phyloP scores from a whole-genome alignment of 306 rosid genomes.

The Trichosanthes cucumerina region DNA sequence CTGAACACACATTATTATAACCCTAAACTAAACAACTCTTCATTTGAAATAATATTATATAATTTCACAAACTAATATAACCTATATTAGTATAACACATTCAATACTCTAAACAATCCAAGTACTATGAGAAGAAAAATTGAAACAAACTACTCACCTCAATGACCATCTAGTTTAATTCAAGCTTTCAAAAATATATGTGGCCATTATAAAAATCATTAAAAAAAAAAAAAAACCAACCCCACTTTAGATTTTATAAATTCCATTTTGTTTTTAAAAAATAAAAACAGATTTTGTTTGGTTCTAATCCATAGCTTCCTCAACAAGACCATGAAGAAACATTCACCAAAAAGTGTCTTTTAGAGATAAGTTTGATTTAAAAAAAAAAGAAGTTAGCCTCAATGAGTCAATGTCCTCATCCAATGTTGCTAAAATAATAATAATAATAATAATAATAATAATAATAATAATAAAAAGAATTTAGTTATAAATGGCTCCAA shows the following conservation, averaged over 20 bases:
- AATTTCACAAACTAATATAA: no score
- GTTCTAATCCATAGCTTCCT: not conserved
- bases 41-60: no score
- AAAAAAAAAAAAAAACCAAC: not conserved
- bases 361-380: not conserved
- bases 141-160: not conserved
- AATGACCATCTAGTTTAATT: not conserved
- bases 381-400: not conserved
- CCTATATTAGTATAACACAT: no score
- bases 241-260: not conserved
- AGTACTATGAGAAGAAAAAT: not conserved
- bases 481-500: not conserved
- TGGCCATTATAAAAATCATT: not conserved
- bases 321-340: not conserved
- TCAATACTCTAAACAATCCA: no score
- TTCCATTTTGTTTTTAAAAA: not conserved
- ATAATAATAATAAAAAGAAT: no score
- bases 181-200: not conserved
- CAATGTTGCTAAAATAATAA: not conserved
- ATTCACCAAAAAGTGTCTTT: not conserved
- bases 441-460: no score
- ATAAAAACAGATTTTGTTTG: not conserved
- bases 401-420: not conserved
- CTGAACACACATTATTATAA: no score
- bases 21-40: no score